Evolutionary conservation across 2,329 filamentous ascomycete species (phyloP).

Genomic region (Lasiodiplodia gonubiensis): DNA sequence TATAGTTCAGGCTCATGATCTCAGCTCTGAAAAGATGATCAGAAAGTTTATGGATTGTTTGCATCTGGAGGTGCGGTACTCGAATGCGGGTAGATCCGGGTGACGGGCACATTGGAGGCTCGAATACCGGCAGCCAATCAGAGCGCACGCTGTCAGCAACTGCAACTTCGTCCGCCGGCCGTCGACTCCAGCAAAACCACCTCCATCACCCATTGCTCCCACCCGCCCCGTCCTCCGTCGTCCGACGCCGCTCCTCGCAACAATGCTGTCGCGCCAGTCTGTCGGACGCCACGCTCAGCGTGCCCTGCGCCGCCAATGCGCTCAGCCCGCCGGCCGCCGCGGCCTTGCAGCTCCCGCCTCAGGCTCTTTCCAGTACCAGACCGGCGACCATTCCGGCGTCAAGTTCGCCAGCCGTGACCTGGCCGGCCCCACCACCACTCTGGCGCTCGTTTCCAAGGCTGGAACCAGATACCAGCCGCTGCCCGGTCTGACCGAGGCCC

Average conservation of each 20-base stretch:
- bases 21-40: background rate
- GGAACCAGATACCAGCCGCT: conserved; percentile 90
- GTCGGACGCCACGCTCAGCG: conserved; percentile 68
- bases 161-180: conserved; percentile 28
- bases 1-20: background rate
- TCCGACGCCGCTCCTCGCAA: conserved; percentile 44
- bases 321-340: conserved; percentile 61
- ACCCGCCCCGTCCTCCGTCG: conserved; percentile 55
- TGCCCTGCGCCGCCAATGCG: conserved; percentile 65
- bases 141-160: conserved; percentile 19
- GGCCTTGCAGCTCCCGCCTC: conserved; percentile 71
- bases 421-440: conserved; percentile 84
- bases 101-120: conserved; percentile 9
- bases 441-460: conserved; percentile 91
- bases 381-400: conserved; percentile 82
- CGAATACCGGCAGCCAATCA: conserved; percentile 23
- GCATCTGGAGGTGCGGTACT: no score
- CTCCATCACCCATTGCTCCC: conserved; percentile 51
- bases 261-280: conserved; percentile 72
- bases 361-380: conserved; percentile 84
- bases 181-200: conserved; percentile 45
- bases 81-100: conserved; percentile 5
- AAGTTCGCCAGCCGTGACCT: conserved; percentile 93
- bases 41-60: background rate
- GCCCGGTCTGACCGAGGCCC: conserved; percentile 85